phyloP scores from a whole-genome alignment of 495 filamentous ascomycete genomes.

The Trichoderma orchidacearum region DNA sequence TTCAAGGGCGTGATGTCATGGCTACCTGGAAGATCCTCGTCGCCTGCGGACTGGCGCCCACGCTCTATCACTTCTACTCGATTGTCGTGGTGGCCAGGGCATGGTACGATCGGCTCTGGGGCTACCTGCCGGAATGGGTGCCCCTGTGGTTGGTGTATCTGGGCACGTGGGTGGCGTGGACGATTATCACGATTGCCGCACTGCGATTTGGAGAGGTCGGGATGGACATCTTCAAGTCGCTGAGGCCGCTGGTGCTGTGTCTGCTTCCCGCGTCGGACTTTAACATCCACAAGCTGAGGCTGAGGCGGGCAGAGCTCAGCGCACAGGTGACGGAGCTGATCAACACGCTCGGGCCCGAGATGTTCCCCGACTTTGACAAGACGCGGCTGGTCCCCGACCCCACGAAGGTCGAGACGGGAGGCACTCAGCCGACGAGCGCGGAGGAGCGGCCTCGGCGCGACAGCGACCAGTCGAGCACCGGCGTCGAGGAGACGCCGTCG shows the following conservation, averaged over 20 bases:
- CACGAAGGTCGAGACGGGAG: conserved; percentile 13
- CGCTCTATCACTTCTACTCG: conserved; percentile 74
- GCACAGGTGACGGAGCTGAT: conserved; percentile 81
- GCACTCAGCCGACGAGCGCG: conserved; percentile 4
- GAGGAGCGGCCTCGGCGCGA: conserved; percentile 6
- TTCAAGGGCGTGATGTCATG: conserved; percentile 89
- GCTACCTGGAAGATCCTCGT: conserved; percentile 98
- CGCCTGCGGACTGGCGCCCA: conserved; percentile 72
- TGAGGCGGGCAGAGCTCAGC: conserved; percentile 57
- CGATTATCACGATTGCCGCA: conserved; percentile 80
- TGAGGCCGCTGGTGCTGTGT: conserved; percentile 79
- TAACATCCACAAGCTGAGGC: conserved; percentile 65
- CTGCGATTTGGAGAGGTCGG: conserved; percentile 92
- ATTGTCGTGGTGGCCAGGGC: conserved; percentile 62
- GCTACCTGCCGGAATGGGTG: conserved; percentile 63
- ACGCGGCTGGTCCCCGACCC: conserved; percentile 57
- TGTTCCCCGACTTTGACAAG: conserved; percentile 92
- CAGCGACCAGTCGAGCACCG: conserved; percentile 11
- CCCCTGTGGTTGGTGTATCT: conserved; percentile 66
- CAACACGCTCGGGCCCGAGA: conserved; percentile 88
- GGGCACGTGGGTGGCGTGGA: conserved; percentile 65
- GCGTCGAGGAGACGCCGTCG: conserved; percentile 13
- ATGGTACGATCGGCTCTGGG: conserved; percentile 66
- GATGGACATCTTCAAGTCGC: conserved; percentile 96
- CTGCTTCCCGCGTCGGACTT: conserved; percentile 76